phyloP scores from a whole-genome alignment of 345 rosid species.

The Corchorus capsularis region DNA sequence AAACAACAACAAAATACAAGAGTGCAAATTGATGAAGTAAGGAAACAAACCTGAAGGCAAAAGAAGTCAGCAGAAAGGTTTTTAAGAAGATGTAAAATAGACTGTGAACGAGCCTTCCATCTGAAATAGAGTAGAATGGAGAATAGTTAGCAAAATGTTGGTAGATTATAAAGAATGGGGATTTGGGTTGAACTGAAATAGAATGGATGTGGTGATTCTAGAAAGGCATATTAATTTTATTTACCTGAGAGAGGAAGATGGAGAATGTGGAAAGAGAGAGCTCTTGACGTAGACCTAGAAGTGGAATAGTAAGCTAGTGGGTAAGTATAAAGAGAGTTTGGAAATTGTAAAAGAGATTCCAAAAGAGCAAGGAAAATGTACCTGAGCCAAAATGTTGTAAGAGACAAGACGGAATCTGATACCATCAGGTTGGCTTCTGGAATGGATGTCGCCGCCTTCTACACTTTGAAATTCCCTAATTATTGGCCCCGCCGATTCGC shows the following conservation, averaged over 20 bases:
- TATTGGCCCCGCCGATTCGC: constrained; percentile 28
- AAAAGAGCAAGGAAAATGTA: neutral
- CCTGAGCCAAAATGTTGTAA: constrained; percentile 80
- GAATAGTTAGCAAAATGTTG: constrained; percentile 3
- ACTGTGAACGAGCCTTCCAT: constrained; percentile 87
- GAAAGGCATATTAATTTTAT: too few relatives aligned
- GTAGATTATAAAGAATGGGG: neutral
- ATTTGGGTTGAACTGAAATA: neutral
- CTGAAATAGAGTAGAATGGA: constrained; percentile 36
- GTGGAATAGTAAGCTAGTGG: neutral
- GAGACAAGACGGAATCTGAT: constrained; percentile 66
- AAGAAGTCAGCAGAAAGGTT: constrained; percentile 69
- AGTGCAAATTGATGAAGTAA: neutral
- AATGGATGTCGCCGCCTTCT: constrained; percentile 45
- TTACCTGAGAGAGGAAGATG: constrained; percentile 83
- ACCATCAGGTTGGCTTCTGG: constrained; percentile 52
- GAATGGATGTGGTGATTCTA: neutral
- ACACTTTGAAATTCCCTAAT: constrained; percentile 56
- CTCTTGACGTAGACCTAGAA: constrained; percentile 80
- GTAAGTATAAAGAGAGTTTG: neutral
- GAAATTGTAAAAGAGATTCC: too few relatives aligned
- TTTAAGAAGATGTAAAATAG: constrained; percentile 61
- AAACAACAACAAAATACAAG: neutral
- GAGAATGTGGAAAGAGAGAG: constrained; percentile 72
- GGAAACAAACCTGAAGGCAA: constrained; percentile 66